Conservation (phyloP, 1,139 yeast species). For the Saccharomyces hybrid region DNA sequence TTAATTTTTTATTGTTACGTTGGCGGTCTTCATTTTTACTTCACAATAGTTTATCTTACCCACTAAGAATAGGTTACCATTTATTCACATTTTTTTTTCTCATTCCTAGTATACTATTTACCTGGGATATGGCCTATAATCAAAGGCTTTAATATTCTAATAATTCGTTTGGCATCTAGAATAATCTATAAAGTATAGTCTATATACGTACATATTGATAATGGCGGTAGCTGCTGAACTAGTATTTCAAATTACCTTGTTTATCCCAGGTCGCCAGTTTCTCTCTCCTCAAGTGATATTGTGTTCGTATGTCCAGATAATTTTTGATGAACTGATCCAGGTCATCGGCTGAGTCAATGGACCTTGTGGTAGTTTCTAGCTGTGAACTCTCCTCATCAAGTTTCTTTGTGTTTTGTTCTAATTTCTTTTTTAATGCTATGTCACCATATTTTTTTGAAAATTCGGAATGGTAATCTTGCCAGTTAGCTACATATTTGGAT, state of each 20-base stretch:
- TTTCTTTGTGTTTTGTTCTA: constrained; percentile 14
- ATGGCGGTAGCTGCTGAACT: background rate
- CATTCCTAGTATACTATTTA: background rate
- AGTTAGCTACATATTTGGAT: constrained; percentile 21
- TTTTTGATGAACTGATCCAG: constrained; percentile 17
- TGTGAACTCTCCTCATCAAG: constrained; percentile 14
- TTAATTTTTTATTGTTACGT: background rate
- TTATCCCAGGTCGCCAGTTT: constrained; percentile 26
- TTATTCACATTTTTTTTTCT: background rate
- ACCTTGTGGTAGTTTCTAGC: constrained; percentile 10
- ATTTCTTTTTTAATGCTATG: constrained; percentile 14
- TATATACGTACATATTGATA: background rate
- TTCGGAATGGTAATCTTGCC: constrained; percentile 21
- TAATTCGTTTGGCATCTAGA: background rate
- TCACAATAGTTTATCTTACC: background rate
- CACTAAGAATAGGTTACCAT: background rate
- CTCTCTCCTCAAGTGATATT: constrained; percentile 23
- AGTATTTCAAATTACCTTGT: constrained; percentile 18
- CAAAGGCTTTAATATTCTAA: background rate
- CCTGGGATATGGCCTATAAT: background rate
- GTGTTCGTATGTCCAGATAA: constrained; percentile 16
- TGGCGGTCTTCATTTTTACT: background rate
- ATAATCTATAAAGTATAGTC: background rate
- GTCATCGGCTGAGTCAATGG: constrained; percentile 7
- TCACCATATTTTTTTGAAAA: constrained; percentile 19